A percentile compares a stretch with the other conserved stretches of the same genome.
These are phyloP conservation scores for Chalciporus piperatus DNA, from an alignment of 768 basidiomycete genomes.

Conservation along the genomic window DNA sequence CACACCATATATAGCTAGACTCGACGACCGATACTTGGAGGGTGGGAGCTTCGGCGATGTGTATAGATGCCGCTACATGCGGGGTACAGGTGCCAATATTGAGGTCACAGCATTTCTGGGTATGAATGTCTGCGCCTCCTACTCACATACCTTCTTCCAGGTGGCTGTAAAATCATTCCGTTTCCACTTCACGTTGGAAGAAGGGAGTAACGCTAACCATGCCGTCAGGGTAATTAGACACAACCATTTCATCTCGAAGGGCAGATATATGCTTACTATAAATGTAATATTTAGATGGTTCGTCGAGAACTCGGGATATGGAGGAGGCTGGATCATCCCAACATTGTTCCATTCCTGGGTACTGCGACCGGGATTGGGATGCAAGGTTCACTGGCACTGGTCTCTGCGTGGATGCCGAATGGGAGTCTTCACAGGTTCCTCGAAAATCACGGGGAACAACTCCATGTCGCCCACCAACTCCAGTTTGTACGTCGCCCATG, in stretches of 20 bases:
- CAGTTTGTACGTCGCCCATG: slow-evolving; percentile 1
- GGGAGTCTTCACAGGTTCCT: slow-evolving; percentile 22
- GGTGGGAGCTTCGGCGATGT: slow-evolving; percentile 9
- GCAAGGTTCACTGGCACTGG: slow-evolving; percentile 18
- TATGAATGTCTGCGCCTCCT: not conserved
- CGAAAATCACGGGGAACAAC: not conserved
- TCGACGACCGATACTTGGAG: not conserved
- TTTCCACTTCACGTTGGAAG: slow-evolving; percentile 3
- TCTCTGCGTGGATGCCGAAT: slow-evolving; percentile 29
- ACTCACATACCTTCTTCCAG: not conserved
- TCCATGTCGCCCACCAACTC: not conserved
- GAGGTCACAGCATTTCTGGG: not conserved
- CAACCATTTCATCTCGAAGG: not conserved
- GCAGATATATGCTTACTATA: not conserved
- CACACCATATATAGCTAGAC: not conserved
- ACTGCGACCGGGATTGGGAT: slow-evolving; percentile 22
- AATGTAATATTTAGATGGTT: slow-evolving; percentile 7
- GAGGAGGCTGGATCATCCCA: slow-evolving; percentile 18
- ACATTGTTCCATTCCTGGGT: slow-evolving; percentile 23
- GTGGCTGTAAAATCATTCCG: slow-evolving; percentile 14
- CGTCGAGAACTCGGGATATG: slow-evolving; percentile 24
- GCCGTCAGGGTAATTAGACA: not conserved
- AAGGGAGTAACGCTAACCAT: not conserved
- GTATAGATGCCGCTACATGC: not conserved
- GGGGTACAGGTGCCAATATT: not conserved